These are phyloP conservation scores for Plantago major DNA, from an alignment of 257 asterid species.

Conservation along the genomic window DNA sequence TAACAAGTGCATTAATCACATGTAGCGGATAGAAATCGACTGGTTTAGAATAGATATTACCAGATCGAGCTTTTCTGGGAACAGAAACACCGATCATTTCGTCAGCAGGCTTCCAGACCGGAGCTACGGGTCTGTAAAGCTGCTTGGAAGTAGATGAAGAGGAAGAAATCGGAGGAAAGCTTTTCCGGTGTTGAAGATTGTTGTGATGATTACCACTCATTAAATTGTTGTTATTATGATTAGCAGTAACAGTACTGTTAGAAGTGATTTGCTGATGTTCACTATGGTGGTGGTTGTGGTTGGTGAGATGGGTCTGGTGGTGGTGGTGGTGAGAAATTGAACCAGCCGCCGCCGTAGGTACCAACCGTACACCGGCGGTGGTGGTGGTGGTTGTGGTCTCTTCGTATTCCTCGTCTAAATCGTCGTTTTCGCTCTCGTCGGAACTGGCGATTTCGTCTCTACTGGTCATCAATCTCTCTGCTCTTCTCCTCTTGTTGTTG, in stretches of 20 bases:
- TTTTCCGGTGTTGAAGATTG: conserved; percentile 59
- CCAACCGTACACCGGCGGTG: conserved; percentile 28
- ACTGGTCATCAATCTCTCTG: conserved; percentile 50
- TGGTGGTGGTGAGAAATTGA: conserved; percentile 26
- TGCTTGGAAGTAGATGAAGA: conserved; percentile 26
- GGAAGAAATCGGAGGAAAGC: conserved; percentile 48
- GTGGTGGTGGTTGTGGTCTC: conserved; percentile 28
- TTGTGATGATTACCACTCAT: conserved; percentile 7
- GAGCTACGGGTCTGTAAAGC: conserved; percentile 43
- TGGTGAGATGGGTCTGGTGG: conserved; percentile 35
- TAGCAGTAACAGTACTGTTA: conserved; percentile 34
- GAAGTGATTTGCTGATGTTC: conserved; percentile 26
- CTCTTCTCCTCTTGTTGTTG: conserved; percentile 62
- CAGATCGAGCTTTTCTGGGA: conserved; percentile 96
- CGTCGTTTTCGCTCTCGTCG: conserved; percentile 85
- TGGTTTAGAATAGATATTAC: conserved; percentile 22
- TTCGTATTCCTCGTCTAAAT: conserved; percentile 64
- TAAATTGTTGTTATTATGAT: conserved; percentile 25
- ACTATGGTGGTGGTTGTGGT: conserved; percentile 39
- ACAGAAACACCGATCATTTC: conserved; percentile 92
- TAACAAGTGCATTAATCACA: no score
- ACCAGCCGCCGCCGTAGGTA: conserved; percentile 33
- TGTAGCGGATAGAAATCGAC: no score
- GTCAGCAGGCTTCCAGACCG: conserved; percentile 90
- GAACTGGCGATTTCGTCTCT: conserved; percentile 55